Evolutionary conservation across 306 rosid species (phyloP).

Genomic region (Pachyrhizus erosus): DNA sequence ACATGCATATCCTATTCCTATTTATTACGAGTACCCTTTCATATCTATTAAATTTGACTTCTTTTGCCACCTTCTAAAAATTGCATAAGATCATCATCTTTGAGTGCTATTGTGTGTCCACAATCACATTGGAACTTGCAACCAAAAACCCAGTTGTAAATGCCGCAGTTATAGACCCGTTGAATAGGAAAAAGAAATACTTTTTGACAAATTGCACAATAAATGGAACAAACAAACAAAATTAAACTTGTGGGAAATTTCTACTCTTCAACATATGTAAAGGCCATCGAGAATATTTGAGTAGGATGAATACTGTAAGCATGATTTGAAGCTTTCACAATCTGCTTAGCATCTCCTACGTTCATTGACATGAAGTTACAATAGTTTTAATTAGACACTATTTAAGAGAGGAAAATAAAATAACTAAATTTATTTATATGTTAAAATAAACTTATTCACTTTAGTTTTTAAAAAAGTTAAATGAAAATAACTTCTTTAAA

Average conservation of each 20-base stretch:
- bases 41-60: background rate
- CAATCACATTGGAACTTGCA: background rate
- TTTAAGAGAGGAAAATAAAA: too few species aligned
- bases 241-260: background rate
- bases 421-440: too few species aligned
- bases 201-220: background rate
- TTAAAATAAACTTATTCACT: too few species aligned
- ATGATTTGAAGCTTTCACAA: too few species aligned
- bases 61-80: background rate
- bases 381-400: too few species aligned
- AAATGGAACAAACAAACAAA: background rate
- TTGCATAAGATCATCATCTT: background rate
- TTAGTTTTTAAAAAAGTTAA: too few species aligned
- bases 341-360: too few species aligned
- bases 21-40: background rate
- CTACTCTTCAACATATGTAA: background rate
- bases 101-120: background rate
- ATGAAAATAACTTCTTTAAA: too few species aligned
- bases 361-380: too few species aligned
- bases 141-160: background rate
- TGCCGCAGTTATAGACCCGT: background rate
- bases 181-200: background rate
- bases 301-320: too few species aligned
- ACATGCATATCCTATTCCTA: background rate
- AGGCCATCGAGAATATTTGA: too few species aligned